Evolutionary conservation across 2,329 filamentous ascomycete species (phyloP), one percentile per base, ranked within the genome.

Genomic region (Ceratocystis huliohia): DNA sequence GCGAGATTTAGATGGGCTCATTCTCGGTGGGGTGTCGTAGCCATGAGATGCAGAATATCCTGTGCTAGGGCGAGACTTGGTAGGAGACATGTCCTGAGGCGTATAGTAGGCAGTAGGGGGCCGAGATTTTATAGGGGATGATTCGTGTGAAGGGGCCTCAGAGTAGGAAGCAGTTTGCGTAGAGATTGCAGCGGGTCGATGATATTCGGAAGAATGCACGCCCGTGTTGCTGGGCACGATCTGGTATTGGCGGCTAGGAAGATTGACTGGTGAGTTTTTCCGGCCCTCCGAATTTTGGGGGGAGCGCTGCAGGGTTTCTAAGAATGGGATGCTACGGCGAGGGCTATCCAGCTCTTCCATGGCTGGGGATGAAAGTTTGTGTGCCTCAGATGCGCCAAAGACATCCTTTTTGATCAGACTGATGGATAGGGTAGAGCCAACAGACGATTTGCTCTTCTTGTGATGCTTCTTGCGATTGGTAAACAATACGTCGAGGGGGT

Each of bases 401-500:
- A 68, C n/a, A 22, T 68, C 64, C 30, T 66, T 66, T 13, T 57
- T 61, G 17, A 68, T 30, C 37, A 64, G 64, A 20, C 48, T 46
- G 7, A 59, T 57, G 25, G 65, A 65, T 15, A 30, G 77, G 5
- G 74, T 73, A 1, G 79, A 83, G 3, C 78, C 76, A 33, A 83
- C 72, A 1, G 82, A 84, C 1, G 81, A 82, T 74, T 83, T 84
- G 74, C 89, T 92, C 72, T 88, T 84, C 79, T 91, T 92, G 76
- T 95, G 91, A 20, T 33, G 67, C 73, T 76, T 80, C 67, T 76
- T 78, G 28, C 87, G 84, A 10, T 89, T 86, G 1, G 91, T 96
- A 67, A 96, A 78, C 72, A 93, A 87, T 70, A 89, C 85, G 74
- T 96, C 92, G 15, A 97, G 80, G 1, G 93, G 93, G 74, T 97